Percentiles rank a stretch among this genome's conserved stretches.
Conservation (phyloP, 164 flowering plant species). For the Euptelea pleiosperma region DNA sequence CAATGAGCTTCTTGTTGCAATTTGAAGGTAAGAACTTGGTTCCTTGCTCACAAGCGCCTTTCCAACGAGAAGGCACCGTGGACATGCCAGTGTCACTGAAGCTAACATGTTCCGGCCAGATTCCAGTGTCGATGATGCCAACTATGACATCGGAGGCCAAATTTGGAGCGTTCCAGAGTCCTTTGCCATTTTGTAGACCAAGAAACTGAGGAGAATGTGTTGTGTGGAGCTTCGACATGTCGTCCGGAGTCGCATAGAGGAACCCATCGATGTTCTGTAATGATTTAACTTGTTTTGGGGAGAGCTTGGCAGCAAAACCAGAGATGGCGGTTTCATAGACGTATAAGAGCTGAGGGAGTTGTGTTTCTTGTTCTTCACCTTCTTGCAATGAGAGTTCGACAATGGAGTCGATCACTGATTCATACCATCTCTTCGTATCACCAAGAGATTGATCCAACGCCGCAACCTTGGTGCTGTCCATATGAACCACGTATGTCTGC, state of each 20-base stretch:
- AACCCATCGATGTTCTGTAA: slow-evolving; percentile 46
- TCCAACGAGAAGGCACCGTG: slow-evolving; percentile 59
- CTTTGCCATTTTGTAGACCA: slow-evolving; percentile 50
- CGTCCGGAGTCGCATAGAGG: slow-evolving; percentile 52
- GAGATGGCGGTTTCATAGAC: slow-evolving; percentile 45
- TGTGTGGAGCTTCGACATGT: slow-evolving; percentile 53
- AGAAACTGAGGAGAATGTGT: slow-evolving; percentile 72
- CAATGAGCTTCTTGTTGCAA: slow-evolving; percentile 61
- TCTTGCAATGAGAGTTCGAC: slow-evolving; percentile 22
- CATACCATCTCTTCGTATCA: slow-evolving; percentile 35
- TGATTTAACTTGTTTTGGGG: slow-evolving; percentile 35
- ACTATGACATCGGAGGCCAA: slow-evolving; percentile 54
- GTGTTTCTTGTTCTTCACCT: slow-evolving; percentile 18
- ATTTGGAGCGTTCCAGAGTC: slow-evolving; percentile 46
- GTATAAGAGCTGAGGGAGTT: slow-evolving; percentile 50
- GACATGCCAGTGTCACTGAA: slow-evolving; percentile 45
- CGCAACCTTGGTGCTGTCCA: slow-evolving; percentile 44
- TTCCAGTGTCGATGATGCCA: slow-evolving; percentile 75
- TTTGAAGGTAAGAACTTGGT: slow-evolving; percentile 38
- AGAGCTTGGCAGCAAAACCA: slow-evolving; percentile 69
- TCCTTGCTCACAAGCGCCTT: slow-evolving; percentile 58
- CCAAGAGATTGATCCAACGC: slow-evolving; percentile 22
- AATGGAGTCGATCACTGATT: slow-evolving; percentile 39
- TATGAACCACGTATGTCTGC: slow-evolving; percentile 60
- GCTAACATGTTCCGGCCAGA: slow-evolving; percentile 77